Evolutionary conservation across 129 eudicot genomes (phyloP).

Genomic region (Arctium lappa): DNA sequence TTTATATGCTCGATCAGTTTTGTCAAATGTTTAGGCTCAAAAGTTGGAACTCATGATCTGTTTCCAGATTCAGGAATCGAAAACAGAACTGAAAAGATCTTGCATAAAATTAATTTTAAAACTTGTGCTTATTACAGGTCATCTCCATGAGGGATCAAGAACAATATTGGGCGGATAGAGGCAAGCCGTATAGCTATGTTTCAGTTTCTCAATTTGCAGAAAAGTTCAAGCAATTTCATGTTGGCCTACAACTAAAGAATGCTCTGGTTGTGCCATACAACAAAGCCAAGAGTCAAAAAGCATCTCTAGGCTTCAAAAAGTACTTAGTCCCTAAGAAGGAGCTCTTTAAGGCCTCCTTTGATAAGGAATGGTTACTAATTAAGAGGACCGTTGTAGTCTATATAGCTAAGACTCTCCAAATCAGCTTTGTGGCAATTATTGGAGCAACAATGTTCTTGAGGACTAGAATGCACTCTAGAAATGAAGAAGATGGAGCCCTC

Average conservation of each 20-base stretch:
- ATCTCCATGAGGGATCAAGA: conserved; percentile 36
- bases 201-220: conserved; percentile 26
- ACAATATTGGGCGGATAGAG: conserved; percentile 35
- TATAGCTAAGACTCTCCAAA: conserved; percentile 34
- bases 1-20: neutral
- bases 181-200: conserved; percentile 20
- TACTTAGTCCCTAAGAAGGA: conserved; percentile 24
- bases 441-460: conserved; percentile 35
- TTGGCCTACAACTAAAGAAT: conserved; percentile 21
- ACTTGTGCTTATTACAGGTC: conserved; percentile 16
- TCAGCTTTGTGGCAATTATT: conserved; percentile 29
- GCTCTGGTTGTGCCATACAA: conserved; percentile 13
- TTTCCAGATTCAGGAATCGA: neutral
- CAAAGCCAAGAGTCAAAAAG: conserved; percentile 6
- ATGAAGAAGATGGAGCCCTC: conserved; percentile 37
- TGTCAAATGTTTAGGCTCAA: neutral
- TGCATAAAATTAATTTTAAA: neutral
- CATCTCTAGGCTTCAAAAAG: conserved; percentile 31
- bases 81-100: neutral
- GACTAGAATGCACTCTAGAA: conserved; percentile 36
- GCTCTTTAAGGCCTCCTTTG: conserved; percentile 33
- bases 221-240: conserved; percentile 30
- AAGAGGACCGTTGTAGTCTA: conserved; percentile 32
- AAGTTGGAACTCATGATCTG: neutral
- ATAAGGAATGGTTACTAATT: conserved; percentile 30